A percentile compares a stretch with the other conserved stretches of the same genome.
Conservation (phyloP, 768 basidiomycete genomes). For the Rhodosporidiobolus odoratus region DNA sequence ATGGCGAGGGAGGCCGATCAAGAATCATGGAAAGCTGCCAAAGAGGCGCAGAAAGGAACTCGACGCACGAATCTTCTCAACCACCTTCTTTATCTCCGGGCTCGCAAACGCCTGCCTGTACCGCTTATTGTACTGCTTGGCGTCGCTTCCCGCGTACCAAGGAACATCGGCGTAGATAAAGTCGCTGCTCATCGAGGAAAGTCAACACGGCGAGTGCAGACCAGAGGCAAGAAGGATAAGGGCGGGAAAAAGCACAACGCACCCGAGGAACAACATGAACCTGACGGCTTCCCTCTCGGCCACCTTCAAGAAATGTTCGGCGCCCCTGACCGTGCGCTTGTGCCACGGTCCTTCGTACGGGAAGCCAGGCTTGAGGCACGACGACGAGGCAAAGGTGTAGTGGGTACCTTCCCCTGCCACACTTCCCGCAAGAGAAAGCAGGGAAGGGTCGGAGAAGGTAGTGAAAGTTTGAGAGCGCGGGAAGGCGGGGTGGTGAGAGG, state of each 20-base stretch:
- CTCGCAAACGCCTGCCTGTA: constrained; percentile 66
- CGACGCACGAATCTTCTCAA: constrained; percentile 59
- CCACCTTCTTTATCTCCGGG: constrained; percentile 61
- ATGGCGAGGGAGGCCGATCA: too few species aligned
- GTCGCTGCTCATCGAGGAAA: constrained; percentile 46
- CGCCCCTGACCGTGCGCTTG: constrained; percentile 42
- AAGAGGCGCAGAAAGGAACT: not conserved
- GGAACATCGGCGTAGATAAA: constrained; percentile 74
- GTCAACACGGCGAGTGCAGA: not conserved
- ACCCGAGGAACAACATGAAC: constrained; percentile 64
- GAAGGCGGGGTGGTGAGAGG: constrained; percentile 52
- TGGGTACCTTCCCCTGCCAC: constrained; percentile 43
- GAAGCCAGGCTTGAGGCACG: constrained; percentile 66
- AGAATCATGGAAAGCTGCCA: too few species aligned
- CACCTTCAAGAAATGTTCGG: constrained; percentile 27
- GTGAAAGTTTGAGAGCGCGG: constrained; percentile 56
- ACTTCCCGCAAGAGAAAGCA: constrained; percentile 44
- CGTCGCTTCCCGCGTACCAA: constrained; percentile 54
- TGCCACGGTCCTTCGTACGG: constrained; percentile 57
- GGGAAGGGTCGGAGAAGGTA: constrained; percentile 67
- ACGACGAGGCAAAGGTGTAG: constrained; percentile 66
- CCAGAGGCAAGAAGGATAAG: not conserved
- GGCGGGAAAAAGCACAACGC: not conserved
- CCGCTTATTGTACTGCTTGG: constrained; percentile 58
- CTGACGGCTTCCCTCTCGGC: constrained; percentile 41